Evolutionary conservation across 2,329 filamentous ascomycete species (phyloP).

Genomic region (Blastomyces emzantsi): DNA sequence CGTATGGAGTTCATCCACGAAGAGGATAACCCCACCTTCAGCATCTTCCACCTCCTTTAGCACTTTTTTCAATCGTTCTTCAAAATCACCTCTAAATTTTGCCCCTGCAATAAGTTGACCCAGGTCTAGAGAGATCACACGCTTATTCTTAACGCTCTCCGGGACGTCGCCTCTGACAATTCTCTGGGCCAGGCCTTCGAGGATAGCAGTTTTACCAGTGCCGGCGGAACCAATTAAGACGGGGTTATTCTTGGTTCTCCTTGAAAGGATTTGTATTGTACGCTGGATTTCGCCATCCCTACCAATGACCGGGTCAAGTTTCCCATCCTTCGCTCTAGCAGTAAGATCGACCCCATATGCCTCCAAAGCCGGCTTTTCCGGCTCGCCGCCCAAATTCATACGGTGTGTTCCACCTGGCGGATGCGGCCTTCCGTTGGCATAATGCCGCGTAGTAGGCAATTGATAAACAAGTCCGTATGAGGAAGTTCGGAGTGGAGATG

Average conservation of each 20-base stretch:
- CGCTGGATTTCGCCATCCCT: conserved; percentile 85
- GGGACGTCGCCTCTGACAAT: conserved; percentile 91
- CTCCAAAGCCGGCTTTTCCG: conserved; percentile 78
- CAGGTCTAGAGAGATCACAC: conserved; percentile 77
- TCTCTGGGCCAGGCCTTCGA: conserved; percentile 80
- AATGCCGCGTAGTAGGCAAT: conserved; percentile 25
- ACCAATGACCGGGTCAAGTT: conserved; percentile 92
- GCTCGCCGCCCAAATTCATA: conserved; percentile 74
- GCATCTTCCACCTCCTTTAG: conserved; percentile 85
- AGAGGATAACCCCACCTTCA: conserved; percentile 81
- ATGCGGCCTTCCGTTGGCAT: conserved; percentile 61
- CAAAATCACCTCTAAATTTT: conserved; percentile 92
- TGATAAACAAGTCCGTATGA: conserved; percentile 10
- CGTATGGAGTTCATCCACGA: conserved; percentile 90
- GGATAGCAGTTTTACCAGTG: conserved; percentile 86
- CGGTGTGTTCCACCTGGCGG: conserved; percentile 87
- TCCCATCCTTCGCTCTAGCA: conserved; percentile 71
- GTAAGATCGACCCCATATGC: conserved; percentile 89
- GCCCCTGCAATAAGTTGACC: conserved; percentile 91
- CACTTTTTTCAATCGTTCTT: conserved; percentile 85
- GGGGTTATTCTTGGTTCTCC: conserved; percentile 91
- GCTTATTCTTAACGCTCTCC: conserved; percentile 91
- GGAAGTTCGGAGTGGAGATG: background rate
- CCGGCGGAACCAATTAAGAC: conserved; percentile 88
- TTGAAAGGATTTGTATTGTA: conserved; percentile 86